Base-by-base conservation (phyloP, 768 basidiomycete species). In the Termitomyces heimii region DNA sequence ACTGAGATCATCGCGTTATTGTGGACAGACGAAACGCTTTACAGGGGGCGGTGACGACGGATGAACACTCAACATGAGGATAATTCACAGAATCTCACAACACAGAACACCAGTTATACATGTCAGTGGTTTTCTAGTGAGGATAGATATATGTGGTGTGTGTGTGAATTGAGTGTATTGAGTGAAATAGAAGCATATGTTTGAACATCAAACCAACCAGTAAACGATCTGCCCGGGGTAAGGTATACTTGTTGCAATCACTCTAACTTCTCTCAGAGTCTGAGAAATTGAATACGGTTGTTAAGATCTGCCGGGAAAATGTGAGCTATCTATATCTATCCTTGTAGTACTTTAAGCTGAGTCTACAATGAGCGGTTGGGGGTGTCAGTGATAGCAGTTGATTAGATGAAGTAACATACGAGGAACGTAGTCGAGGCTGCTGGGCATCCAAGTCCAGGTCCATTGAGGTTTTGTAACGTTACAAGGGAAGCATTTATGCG, bases 391-490 rank as follows among this genome's bases (percentile, higher is more conserved):
- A 60, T 37, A 34, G 7, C 39, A 48, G 35, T 22, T n/a, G 7
- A 43, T 24, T 48, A 42, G 6, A 56, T 28, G 13, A n/a, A 43
- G n/a, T 7, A 10, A 28, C 61, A 22, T 54, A 62, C 67, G 40
- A 56, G 60, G 3, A 68, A 59, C 12, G 68, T 67, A 7, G 65
- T 67, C 16, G 68, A 68, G 18, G 65, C 58, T 26, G 66, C 81
- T 6, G 86, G 88, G 68, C 88, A 90, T 32, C 89, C 89, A 26
- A 76, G 68, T 28, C 89, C 89, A 2, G 84, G 77, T 0, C 88
- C 88, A 49, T 76, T 75, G 48, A 91, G 66, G 66, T 91, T 91
- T 70, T 91, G 88, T 14, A 90, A 71, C 7, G 88, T 85, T 48
- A 86, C 76, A 34, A 84, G 65, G 0, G 82, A 74, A 24, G 88